A percentile compares a stretch with the other conserved stretches of the same genome.
These are phyloP conservation scores for Geotrichum histeridarum DNA, from an alignment of 1,139 yeast species.

Conservation along the genomic window DNA sequence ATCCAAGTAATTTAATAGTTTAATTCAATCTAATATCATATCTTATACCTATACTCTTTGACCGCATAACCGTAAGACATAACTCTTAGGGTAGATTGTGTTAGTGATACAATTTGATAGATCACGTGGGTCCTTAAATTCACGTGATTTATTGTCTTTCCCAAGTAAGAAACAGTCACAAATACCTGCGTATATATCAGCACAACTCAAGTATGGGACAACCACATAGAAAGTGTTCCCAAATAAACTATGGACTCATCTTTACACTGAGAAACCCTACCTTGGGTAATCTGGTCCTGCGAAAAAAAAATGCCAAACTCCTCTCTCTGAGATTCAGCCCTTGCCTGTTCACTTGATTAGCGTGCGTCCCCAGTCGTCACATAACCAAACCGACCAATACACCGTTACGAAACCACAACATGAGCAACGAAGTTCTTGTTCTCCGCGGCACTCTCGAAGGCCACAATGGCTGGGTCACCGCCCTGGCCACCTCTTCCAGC, in stretches of 20 bases:
- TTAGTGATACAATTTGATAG: no score
- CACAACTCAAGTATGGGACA: neutral
- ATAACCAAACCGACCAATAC: constrained; percentile 2
- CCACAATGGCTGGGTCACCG: constrained; percentile 73
- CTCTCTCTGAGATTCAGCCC: neutral
- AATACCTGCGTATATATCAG: neutral
- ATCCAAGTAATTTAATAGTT: no score
- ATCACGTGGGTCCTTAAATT: neutral
- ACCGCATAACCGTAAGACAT: no score
- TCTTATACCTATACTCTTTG: no score
- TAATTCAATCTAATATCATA: no score
- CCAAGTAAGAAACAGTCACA: constrained; percentile 3
- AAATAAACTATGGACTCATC: neutral
- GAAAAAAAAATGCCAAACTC: neutral
- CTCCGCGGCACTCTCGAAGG: constrained; percentile 99
- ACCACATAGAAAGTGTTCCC: neutral
- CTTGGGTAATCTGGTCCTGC: neutral
- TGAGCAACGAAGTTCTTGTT: constrained; percentile 80
- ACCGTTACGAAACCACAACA: constrained; percentile 17
- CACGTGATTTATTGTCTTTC: neutral
- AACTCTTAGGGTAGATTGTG: no score
- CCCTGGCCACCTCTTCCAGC: constrained; percentile 96
- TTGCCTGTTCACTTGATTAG: constrained; percentile 4
- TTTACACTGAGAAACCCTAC: neutral
- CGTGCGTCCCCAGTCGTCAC: constrained; percentile 14